phyloP scores from a whole-genome alignment of 306 rosid species.

The Pyrus bretschneideri region DNA sequence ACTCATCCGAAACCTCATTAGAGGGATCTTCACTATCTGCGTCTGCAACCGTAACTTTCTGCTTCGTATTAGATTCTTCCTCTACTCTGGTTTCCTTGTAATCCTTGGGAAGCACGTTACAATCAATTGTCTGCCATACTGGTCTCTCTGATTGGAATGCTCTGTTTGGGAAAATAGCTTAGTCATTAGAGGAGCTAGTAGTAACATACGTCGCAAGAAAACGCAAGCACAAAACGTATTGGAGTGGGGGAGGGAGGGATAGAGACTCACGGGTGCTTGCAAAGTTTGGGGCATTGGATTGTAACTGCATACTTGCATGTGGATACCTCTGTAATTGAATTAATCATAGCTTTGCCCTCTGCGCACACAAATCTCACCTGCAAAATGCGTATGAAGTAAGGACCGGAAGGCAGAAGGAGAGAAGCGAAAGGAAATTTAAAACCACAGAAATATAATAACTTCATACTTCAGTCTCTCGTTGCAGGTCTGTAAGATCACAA shows the following conservation, averaged over 20 bases:
- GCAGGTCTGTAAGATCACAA: slow-evolving; percentile 85
- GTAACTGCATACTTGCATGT: slow-evolving; percentile 98
- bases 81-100: slow-evolving; percentile 38
- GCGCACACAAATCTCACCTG: slow-evolving; percentile 97
- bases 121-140: slow-evolving; percentile 73
- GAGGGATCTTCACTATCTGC: slow-evolving; percentile 38
- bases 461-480: slow-evolving; percentile 87
- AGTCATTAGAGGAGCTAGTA: not conserved
- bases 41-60: slow-evolving; percentile 53
- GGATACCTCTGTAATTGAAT: slow-evolving; percentile 86
- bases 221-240: not conserved
- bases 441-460: not conserved
- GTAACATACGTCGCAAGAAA: not conserved
- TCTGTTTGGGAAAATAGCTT: slow-evolving; percentile 32
- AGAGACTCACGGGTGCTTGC: slow-evolving; percentile 83
- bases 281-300: slow-evolving; percentile 73
- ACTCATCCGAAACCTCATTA: slow-evolving; percentile 36
- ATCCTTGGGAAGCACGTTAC: slow-evolving; percentile 63
- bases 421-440: slow-evolving; percentile 8
- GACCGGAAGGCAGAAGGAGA: not conserved
- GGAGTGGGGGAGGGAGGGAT: slow-evolving; percentile 6
- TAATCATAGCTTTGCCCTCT: slow-evolving; percentile 71
- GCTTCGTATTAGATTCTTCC: slow-evolving; percentile 24
- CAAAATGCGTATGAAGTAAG: not conserved
- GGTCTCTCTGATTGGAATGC: slow-evolving; percentile 92